These are phyloP conservation scores for Coniochaeta hoffmannii DNA, from an alignment of 2,329 filamentous ascomycete species.

Conservation along the genomic window DNA sequence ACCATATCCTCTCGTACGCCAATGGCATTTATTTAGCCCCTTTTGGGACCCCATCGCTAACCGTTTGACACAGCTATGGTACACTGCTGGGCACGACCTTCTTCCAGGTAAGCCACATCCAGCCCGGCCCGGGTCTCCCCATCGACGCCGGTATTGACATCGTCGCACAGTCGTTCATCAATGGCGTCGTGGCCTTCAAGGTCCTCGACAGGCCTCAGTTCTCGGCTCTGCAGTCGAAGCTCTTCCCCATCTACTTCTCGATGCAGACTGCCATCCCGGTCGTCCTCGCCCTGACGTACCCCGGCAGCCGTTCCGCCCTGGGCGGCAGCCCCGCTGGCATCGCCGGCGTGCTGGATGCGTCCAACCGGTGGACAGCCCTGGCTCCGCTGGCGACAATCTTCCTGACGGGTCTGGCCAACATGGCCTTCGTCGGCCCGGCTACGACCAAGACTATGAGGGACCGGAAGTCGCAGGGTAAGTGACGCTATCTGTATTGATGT, in stretches of 20 bases:
- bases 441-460: conserved; percentile 69
- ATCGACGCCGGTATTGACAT: conserved; percentile 6
- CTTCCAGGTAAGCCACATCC: conserved; percentile 60
- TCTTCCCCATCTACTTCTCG: conserved; percentile 85
- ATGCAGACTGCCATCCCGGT: conserved; percentile 72
- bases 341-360: conserved; percentile 48
- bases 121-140: conserved; percentile 1
- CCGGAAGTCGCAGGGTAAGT: conserved; percentile 70
- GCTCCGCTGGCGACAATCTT: conserved; percentile 64
- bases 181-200: conserved; percentile 68
- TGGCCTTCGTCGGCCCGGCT: conserved; percentile 63
- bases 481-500: background rate
- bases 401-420: conserved; percentile 63
- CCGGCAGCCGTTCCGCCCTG: conserved; percentile 41
- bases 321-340: conserved; percentile 35
- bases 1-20: conserved; percentile 66
- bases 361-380: conserved; percentile 57
- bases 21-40: background rate
- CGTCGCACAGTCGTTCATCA: conserved; percentile 61
- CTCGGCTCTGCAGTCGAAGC: conserved; percentile 66
- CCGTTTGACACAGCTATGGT: conserved; percentile 58
- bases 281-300: conserved; percentile 72
- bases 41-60: background rate
- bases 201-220: conserved; percentile 75
- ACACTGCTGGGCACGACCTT: conserved; percentile 79